Conservation (phyloP, 148 eudicot genomes). For the Limonium bicolor region DNA sequence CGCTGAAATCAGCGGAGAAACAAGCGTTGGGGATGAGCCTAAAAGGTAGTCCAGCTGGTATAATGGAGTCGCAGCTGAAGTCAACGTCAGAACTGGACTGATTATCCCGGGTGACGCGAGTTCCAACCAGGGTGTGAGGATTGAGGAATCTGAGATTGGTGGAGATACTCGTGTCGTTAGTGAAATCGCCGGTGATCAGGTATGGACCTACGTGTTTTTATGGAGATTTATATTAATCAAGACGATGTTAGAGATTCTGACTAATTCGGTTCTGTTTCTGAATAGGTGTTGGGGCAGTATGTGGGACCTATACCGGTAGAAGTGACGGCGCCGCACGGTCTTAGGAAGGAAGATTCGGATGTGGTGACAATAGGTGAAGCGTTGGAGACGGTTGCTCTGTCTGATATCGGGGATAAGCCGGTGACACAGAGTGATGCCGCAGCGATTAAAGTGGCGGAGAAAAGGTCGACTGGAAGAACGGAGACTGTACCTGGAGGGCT, state of each 20-base stretch:
- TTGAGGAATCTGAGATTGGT: slow-evolving; percentile 13
- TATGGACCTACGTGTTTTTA: neutral
- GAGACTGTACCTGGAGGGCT: slow-evolving; percentile 26
- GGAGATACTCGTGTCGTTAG: slow-evolving; percentile 21
- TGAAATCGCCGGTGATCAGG: slow-evolving; percentile 41
- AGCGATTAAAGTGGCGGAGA: slow-evolving; percentile 56
- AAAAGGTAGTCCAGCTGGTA: too few species aligned
- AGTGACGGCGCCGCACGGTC: slow-evolving; percentile 8
- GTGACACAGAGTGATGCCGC: slow-evolving; percentile 38
- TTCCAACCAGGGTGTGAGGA: slow-evolving; percentile 12
- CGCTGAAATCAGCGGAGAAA: too few species aligned
- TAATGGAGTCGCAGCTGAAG: too few species aligned
- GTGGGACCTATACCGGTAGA: slow-evolving; percentile 6
- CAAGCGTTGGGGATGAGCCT: too few species aligned
- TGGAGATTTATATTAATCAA: neutral
- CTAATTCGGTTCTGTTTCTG: neutral
- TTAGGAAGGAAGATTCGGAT: slow-evolving; percentile 3
- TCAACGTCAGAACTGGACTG: too few species aligned
- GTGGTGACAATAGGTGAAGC: slow-evolving; percentile 56
- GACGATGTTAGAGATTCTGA: neutral
- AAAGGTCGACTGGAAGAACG: slow-evolving; percentile 21
- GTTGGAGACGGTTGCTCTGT: slow-evolving; percentile 29
- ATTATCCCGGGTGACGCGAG: too few species aligned
- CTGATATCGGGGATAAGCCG: slow-evolving; percentile 42
- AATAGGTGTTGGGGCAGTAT: slow-evolving; percentile 28